Percentiles rank a stretch among this genome's conserved stretches.
Conservation (phyloP, 495 filamentous ascomycete genomes). For the Penicillium paradoxum region DNA sequence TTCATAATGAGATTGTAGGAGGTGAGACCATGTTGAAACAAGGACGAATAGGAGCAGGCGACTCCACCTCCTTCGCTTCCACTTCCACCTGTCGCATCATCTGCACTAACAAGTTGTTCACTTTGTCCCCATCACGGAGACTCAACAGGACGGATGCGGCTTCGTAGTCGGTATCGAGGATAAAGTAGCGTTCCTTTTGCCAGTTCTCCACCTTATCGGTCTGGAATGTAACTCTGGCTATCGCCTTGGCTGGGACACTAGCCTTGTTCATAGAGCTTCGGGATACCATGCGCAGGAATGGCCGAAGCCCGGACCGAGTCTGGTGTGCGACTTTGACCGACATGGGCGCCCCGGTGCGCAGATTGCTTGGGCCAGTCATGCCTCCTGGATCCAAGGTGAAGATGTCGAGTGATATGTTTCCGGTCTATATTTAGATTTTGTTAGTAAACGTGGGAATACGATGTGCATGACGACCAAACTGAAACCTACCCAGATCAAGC, state of each 20-base stretch:
- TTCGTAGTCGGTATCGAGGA: slow-evolving; percentile 37
- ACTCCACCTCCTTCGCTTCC: slow-evolving; percentile 27
- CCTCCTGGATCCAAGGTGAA: slow-evolving; percentile 41
- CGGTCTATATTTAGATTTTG: slow-evolving; percentile 21
- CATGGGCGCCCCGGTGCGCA: slow-evolving; percentile 25
- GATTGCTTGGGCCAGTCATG: slow-evolving; percentile 28
- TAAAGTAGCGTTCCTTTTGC: slow-evolving; percentile 38
- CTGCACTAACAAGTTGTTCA: slow-evolving; percentile 29
- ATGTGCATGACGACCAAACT: background rate
- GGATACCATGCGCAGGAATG: slow-evolving; percentile 36
- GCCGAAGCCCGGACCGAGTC: slow-evolving; percentile 35
- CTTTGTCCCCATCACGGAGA: slow-evolving; percentile 27
- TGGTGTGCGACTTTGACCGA: slow-evolving; percentile 34
- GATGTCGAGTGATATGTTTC: slow-evolving; percentile 36
- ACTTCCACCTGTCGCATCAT: slow-evolving; percentile 35
- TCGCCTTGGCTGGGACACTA: slow-evolving; percentile 37
- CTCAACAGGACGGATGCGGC: slow-evolving; percentile 36
- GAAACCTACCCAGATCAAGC: slow-evolving; percentile 34
- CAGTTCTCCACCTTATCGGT: slow-evolving; percentile 29
- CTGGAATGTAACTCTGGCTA: slow-evolving; percentile 40
- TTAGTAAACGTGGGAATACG: background rate
- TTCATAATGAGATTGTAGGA: slow-evolving; percentile 1
- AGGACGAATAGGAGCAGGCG: slow-evolving; percentile 17
- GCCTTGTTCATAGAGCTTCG: slow-evolving; percentile 39
- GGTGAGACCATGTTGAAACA: slow-evolving; percentile 3